These are phyloP conservation scores for Saccharomycopsis fermentans DNA, from an alignment of 805 yeast genomes.

Conservation along the genomic window DNA sequence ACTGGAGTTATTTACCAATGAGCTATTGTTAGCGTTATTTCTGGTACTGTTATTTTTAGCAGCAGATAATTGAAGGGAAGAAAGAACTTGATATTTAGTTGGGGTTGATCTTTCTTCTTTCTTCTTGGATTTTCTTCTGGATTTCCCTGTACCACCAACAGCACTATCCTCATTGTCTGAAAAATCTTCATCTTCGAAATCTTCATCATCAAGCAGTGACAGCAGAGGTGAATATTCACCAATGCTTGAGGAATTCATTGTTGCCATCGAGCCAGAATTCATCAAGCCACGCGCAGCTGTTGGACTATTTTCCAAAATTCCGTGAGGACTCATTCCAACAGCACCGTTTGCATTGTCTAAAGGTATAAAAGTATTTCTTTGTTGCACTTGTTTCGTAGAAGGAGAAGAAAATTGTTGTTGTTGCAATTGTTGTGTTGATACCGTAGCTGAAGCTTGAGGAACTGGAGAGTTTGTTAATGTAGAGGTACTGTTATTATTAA, in stretches of 20 bases:
- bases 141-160: slow-evolving; percentile 21
- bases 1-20: background rate
- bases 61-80: slow-evolving; percentile 7
- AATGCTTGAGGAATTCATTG: slow-evolving; percentile 28
- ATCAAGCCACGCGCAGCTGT: background rate
- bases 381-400: background rate
- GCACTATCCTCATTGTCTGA: slow-evolving; percentile 19
- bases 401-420: background rate
- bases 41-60: slow-evolving; percentile 10
- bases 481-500: background rate
- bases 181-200: slow-evolving; percentile 19
- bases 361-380: background rate
- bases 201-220: slow-evolving; percentile 29
- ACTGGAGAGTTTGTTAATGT: background rate
- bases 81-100: slow-evolving; percentile 12
- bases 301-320: background rate
- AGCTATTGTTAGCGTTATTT: slow-evolving; percentile 6
- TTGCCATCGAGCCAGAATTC: slow-evolving; percentile 5
- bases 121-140: background rate
- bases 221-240: slow-evolving; percentile 40
- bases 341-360: background rate
- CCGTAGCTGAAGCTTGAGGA: background rate
- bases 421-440: background rate
- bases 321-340: background rate
- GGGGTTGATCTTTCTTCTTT: slow-evolving; percentile 21